phyloP scores from a whole-genome alignment of 2,329 filamentous ascomycete genomes.

The Fonsecaea pedrosoi region DNA sequence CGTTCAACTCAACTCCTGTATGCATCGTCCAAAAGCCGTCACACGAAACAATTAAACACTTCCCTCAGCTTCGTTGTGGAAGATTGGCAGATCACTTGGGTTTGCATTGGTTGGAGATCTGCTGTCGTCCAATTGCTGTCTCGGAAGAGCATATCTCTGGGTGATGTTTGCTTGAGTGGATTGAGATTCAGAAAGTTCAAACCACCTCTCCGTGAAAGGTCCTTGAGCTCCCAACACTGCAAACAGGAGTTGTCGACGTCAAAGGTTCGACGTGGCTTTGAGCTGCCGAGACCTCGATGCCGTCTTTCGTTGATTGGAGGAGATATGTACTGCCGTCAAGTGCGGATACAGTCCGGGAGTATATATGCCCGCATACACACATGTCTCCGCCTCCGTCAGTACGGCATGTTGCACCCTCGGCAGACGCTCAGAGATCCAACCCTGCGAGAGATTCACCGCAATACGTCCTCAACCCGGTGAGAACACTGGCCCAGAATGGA shows the following conservation, averaged over 20 bases:
- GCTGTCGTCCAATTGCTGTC: background rate
- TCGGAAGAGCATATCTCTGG: background rate
- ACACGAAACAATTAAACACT: background rate
- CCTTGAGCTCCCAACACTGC: background rate
- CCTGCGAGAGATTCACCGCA: background rate
- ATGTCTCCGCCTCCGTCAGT: background rate
- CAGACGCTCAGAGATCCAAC: background rate
- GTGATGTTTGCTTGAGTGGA: background rate
- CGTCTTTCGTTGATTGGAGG: background rate
- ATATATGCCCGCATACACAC: background rate
- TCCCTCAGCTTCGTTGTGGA: background rate
- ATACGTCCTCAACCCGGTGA: background rate
- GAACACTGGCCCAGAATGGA: background rate
- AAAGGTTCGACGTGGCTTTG: background rate
- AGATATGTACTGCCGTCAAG: constrained; percentile 3
- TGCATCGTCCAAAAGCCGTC: background rate
- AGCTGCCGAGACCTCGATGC: background rate
- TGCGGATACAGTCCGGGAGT: background rate
- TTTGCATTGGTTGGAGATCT: background rate
- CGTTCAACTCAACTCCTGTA: background rate
- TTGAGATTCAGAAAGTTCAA: background rate
- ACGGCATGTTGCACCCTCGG: background rate
- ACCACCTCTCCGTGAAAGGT: background rate
- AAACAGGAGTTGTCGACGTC: background rate
- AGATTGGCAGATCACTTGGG: background rate